Base-by-base conservation (phyloP, 148 eudicot species). In the Silene conica region DNA sequence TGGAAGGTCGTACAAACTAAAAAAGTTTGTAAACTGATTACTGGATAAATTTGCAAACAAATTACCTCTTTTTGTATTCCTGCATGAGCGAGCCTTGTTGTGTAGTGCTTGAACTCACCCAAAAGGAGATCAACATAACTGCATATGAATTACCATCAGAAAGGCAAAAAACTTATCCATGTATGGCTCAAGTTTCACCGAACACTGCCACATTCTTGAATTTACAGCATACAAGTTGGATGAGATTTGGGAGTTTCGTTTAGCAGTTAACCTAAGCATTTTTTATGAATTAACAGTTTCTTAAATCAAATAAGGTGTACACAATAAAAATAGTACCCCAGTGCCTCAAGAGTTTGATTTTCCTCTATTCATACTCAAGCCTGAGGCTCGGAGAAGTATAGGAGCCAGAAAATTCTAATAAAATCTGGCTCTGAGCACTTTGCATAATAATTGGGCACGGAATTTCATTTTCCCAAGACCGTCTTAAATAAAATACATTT, bases 61-160 rank as follows among this genome's bases (percentile, higher is more conserved):
- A 66, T 78, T 88, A 92, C 98, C 97, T 94, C 96, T 76, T 86
- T 86, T 68, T 70, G 83, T 70, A 94, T 88, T 71, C 88, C 98
- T 7, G 91, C 95, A 87, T 91, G 93, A 84, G 90, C 96, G 76
- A 94, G 88, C 84, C 97, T 83, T 80, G 97, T 89, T 76, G 80
- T 88, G 82, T 88, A 94, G 84, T 91, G 97, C 78, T 91, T 94
- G 74, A 91, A 91, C 82, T 94, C 98, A 78, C 97, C 98, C 83
- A 94, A 78, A 67, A 94, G 83, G 63, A 94, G 81, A 86, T 94
- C 98, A 80, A 94, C 98, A 46, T 94, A 94, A 77, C 98, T 94
- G 83, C 80, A 62, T 19, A 73, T 76, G 62, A 20, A 67, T 34
- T 65, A 71, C 60, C 73, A 74, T 68, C 46, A 82, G 67, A 65